Evolutionary conservation across 331 rosid genomes (phyloP).

Genomic region (Quercus tomentella): DNA sequence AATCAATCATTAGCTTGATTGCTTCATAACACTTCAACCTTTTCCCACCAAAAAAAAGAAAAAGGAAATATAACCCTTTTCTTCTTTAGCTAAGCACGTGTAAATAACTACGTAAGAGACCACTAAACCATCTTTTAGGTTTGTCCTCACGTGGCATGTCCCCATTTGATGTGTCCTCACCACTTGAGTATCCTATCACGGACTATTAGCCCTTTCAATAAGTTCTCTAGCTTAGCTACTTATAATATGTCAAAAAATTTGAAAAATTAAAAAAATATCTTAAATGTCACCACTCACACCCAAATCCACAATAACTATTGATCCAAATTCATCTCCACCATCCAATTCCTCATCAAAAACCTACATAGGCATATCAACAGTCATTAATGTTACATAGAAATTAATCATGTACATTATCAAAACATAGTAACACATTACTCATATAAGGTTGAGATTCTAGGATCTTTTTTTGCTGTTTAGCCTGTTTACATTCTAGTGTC

Average conservation of each 20-base stretch:
- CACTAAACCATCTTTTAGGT: not conserved
- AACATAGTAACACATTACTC: not conserved
- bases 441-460: conserved; percentile 7
- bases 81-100: not conserved
- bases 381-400: accelerated
- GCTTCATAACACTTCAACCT: not conserved
- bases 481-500: not conserved
- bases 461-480: not conserved
- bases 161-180: conserved; percentile 12
- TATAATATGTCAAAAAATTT: no score
- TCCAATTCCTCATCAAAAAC: not conserved
- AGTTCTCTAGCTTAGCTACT: no score
- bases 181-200: not conserved
- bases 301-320: not conserved
- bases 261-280: not conserved
- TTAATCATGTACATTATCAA: no score
- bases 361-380: not conserved
- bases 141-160: conserved; percentile 29
- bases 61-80: not conserved
- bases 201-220: not conserved
- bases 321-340: not conserved
- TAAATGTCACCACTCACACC: not conserved
- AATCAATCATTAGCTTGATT: no score
- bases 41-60: not conserved
- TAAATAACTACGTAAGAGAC: not conserved